Percentiles rank a stretch among this genome's conserved stretches.
phyloP scores from a whole-genome alignment of 2,329 filamentous ascomycete species.

The Penicillium sp. region DNA sequence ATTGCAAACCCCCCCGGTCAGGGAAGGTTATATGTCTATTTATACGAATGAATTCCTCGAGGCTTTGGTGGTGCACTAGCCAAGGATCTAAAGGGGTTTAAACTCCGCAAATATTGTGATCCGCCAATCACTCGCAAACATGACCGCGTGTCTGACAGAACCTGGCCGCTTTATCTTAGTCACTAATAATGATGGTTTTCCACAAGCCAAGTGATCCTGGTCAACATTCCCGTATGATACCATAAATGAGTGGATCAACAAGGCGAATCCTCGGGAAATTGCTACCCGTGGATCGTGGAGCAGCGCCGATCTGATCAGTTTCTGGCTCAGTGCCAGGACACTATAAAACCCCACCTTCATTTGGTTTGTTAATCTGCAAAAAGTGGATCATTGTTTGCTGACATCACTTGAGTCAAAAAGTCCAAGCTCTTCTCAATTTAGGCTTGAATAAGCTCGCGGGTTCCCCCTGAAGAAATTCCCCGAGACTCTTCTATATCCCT shows the following conservation, averaged over 20 bases:
- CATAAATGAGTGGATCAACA: background rate
- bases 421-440: background rate
- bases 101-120: too few species aligned
- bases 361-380: background rate
- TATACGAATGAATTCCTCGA: too few species aligned
- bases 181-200: background rate
- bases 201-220: background rate
- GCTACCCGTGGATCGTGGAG: background rate
- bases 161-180: background rate
- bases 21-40: too few species aligned
- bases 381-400: background rate
- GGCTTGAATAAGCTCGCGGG: background rate
- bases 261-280: conserved; percentile 11
- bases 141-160: too few species aligned
- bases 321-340: background rate
- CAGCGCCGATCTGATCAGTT: conserved; percentile 7
- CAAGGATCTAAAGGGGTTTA: too few species aligned
- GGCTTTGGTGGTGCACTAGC: too few species aligned
- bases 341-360: background rate
- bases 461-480: background rate
- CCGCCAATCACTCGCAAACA: too few species aligned
- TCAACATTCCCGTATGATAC: too few species aligned
- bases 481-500: background rate
- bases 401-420: background rate
- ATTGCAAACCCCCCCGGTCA: too few species aligned